Evolutionary conservation across 1,284 basidiomycete genomes (phyloP), one percentile per base, ranked within the genome.

Genomic region (Trichosporon ovoides): DNA sequence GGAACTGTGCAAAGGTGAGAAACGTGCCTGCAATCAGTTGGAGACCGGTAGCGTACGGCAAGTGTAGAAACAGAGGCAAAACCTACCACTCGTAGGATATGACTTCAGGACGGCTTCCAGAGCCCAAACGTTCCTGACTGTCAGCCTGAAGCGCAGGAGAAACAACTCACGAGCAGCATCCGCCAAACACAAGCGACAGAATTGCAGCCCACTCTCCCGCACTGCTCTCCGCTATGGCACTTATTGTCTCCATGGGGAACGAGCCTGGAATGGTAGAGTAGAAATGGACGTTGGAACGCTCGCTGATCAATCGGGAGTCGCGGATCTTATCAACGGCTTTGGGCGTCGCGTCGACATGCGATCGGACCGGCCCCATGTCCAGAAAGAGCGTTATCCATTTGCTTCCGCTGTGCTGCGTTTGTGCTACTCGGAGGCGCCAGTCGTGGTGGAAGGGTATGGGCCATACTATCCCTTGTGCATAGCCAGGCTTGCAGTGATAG

Each of bases 1-100:
- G 62, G 75, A 92, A 93, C 74, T 94, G 91, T 46, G 86, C 82
- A 66, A 92, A 87, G 0, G 91, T 94, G 68, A 94, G 84, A 55
- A 94, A 82, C 19, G 87, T 84, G 56, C 91, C 91, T 52, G 84
- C 77, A 16, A 22, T 80, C 76, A 11, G 55, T 35, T 40, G 18
- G 9, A 11, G 9, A 5, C 7, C 7, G 31, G 36, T 28, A 20
- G 18, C 22, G 24, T 4, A 5, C n/a, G n/a, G n/a, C 13, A 11
- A n/a, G 13, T 9, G 51, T 14, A 20, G 7, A 22, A 14, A 12
- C 34, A 38, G n/a, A 3, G 18, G 22, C 7, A 3, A 3, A 7
- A 73, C 81, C 57, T 52, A 88, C 88, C 88, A 36, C 88, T 83
- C 10, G 80, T 80, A 13, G 87, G 83, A 70, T 87, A 86, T 60